Percentiles rank a stretch among this genome's conserved stretches.
Evolutionary conservation across 139 green algal species (phyloP).

Genomic region (Tetradesmus lagerheimii): DNA sequence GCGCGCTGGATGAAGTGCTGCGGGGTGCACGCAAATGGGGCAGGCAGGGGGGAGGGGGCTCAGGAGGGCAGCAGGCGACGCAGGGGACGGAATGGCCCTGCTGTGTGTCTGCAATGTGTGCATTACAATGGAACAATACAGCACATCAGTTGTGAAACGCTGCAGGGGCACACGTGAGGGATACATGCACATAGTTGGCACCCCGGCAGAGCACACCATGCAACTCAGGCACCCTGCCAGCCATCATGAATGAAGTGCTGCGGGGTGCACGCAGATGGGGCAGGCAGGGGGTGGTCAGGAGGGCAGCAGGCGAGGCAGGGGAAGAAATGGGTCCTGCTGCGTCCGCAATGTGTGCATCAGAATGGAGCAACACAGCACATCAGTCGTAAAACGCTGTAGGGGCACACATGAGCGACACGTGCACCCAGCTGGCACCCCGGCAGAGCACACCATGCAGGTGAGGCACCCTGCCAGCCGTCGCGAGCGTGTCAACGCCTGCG

Average conservation of each 20-base stretch:
- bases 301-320: not conserved
- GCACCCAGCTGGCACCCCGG: too few species aligned
- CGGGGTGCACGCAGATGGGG: not conserved
- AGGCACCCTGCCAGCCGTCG: too few species aligned
- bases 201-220: too few species aligned
- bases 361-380: not conserved
- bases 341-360: not conserved
- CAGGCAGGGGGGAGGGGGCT: not conserved
- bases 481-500: too few species aligned
- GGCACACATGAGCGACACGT: too few species aligned
- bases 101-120: too few species aligned
- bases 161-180: too few species aligned
- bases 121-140: too few species aligned
- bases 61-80: not conserved
- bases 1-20: conserved; percentile 51
- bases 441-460: too few species aligned
- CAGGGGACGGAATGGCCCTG: not conserved
- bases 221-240: too few species aligned
- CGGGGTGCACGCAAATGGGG: not conserved
- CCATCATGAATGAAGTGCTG: conserved; percentile 53
- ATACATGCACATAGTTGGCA: too few species aligned
- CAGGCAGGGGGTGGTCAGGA: not conserved
- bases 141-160: too few species aligned
- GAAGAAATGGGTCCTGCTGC: not conserved
- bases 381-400: not conserved